Evolutionary conservation across 768 basidiomycete genomes (phyloP).

Genomic region (Trametopsis cervina): DNA sequence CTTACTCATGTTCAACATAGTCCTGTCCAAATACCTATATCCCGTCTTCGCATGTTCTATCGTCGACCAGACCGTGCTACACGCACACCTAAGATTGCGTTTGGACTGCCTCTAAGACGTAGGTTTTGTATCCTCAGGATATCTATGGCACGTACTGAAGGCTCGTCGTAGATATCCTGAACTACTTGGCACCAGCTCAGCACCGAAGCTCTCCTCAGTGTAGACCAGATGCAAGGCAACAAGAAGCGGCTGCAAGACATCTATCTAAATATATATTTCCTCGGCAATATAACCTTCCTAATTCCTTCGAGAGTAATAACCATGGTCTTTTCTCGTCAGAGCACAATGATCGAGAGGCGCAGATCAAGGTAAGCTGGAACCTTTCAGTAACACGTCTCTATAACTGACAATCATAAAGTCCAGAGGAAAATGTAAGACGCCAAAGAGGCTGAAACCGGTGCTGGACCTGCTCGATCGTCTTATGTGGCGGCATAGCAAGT

Average conservation of each 20-base stretch:
- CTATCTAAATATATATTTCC: conserved; percentile 84
- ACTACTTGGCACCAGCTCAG: conserved; percentile 44
- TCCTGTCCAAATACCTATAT: conserved; percentile 44
- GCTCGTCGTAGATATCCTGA: conserved; percentile 51
- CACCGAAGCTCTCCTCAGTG: conserved; percentile 8
- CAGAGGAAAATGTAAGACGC: conserved; percentile 55
- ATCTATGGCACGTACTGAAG: not conserved
- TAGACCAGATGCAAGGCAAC: conserved; percentile 25
- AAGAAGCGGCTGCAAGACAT: conserved; percentile 47
- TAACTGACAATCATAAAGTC: too few species aligned
- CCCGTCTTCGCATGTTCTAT: conserved; percentile 62
- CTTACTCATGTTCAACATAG: too few species aligned
- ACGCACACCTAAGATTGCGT: conserved; percentile 39
- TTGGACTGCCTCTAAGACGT: conserved; percentile 71
- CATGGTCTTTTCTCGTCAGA: not conserved
- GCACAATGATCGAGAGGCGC: conserved; percentile 49
- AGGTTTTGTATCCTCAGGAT: conserved; percentile 15
- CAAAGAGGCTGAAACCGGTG: conserved; percentile 56
- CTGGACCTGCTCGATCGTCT: conserved; percentile 52
- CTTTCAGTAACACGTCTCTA: too few species aligned
- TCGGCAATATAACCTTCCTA: conserved; percentile 62
- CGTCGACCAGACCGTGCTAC: conserved; percentile 49
- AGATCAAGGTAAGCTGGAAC: conserved; percentile 52
- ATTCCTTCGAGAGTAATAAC: conserved; percentile 37
- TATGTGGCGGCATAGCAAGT: conserved; percentile 61